Evolutionary conservation across 805 yeast species (phyloP).

Genomic region (Dipodascopsis tothii): DNA sequence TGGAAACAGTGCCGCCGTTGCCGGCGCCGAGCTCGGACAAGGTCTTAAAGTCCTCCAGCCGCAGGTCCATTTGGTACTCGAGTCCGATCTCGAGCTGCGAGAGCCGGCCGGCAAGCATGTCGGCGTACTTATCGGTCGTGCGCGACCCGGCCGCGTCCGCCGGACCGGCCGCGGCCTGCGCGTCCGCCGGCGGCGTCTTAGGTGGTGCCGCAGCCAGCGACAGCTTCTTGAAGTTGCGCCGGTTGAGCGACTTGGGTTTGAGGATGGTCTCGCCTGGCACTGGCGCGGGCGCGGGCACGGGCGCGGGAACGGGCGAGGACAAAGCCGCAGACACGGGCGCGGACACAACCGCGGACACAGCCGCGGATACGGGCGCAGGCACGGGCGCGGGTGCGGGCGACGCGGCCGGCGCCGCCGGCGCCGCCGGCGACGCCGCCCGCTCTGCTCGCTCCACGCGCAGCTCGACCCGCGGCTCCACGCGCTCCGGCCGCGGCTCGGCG

Average conservation of each 20-base stretch:
- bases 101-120: too few species aligned
- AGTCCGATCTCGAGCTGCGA: constrained; percentile 7
- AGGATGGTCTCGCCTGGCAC: background rate
- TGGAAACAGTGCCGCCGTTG: constrained; percentile 85
- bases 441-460: too few species aligned
- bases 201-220: constrained; percentile 32
- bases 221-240: constrained; percentile 54
- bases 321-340: too few species aligned
- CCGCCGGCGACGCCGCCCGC: too few species aligned
- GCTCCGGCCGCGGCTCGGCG: too few species aligned
- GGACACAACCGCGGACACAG: too few species aligned
- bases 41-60: constrained; percentile 62
- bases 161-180: constrained; percentile 23
- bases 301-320: background rate
- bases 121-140: too few species aligned
- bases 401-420: background rate
- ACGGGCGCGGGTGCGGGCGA: background rate
- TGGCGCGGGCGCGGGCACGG: background rate
- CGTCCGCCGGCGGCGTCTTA: constrained; percentile 21
- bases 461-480: too few species aligned
- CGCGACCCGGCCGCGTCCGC: too few species aligned
- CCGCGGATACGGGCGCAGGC: background rate
- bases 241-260: constrained; percentile 39
- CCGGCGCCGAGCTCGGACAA: constrained; percentile 83
- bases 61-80: too few species aligned